Conservation (phyloP, 495 filamentous ascomycete species). For the Pyrenula aspistea region DNA sequence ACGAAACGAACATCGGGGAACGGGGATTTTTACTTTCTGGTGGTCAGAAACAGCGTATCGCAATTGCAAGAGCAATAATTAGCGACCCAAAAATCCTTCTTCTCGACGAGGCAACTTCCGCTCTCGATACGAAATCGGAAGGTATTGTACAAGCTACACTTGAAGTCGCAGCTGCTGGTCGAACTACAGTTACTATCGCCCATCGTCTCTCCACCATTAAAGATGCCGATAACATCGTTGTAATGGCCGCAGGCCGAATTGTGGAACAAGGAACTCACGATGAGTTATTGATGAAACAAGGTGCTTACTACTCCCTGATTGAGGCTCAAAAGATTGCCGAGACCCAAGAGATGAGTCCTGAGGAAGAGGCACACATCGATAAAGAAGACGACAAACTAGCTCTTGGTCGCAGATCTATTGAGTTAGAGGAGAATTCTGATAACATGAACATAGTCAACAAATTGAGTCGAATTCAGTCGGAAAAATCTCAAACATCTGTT, state of each 20-base stretch:
- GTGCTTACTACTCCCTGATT: constrained; percentile 65
- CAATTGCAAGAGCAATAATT: constrained; percentile 73
- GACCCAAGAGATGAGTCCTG: constrained; percentile 5
- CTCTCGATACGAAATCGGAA: constrained; percentile 92
- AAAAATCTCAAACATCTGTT: constrained; percentile 59
- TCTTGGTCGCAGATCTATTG: neutral
- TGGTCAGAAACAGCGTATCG: constrained; percentile 93
- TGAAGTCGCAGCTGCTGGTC: constrained; percentile 75
- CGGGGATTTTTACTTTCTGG: constrained; percentile 47
- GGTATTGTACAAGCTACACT: constrained; percentile 90
- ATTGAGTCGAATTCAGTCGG: constrained; percentile 50
- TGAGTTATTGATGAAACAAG: constrained; percentile 18
- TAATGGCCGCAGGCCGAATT: constrained; percentile 73
- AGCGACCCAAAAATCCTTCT: constrained; percentile 92
- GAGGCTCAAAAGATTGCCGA: constrained; percentile 58
- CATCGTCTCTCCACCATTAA: constrained; percentile 92
- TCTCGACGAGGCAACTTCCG: constrained; percentile 89
- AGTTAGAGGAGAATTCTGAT: constrained; percentile 36
- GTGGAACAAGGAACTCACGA: constrained; percentile 77
- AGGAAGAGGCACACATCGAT: constrained; percentile 19
- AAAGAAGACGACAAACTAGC: constrained; percentile 11
- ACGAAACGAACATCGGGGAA: constrained; percentile 10
- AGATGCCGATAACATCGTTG: constrained; percentile 88
- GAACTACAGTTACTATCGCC: constrained; percentile 93
- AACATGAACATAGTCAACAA: constrained; percentile 40